Conservation (phyloP, 495 filamentous ascomycete genomes). For the Aspergillus homomorphus region DNA sequence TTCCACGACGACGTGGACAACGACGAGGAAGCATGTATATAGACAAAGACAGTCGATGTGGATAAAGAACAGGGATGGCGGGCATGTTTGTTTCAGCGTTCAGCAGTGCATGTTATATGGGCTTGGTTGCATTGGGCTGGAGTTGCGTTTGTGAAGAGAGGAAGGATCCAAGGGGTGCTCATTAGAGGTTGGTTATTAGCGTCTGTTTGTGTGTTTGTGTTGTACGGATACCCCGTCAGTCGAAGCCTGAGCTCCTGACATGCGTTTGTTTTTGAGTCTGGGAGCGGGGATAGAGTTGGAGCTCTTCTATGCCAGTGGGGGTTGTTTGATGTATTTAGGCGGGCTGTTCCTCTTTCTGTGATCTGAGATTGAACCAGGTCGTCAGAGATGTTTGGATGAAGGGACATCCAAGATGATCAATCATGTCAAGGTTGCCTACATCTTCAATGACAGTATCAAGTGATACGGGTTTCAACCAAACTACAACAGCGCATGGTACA, state of each 20-base stretch:
- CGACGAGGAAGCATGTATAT: too few species aligned
- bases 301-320: too few species aligned
- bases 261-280: conserved; percentile 6
- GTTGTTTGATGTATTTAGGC: background rate
- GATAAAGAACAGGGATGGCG: too few species aligned
- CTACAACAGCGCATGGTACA: background rate
- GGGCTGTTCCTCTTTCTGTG: too few species aligned
- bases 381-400: too few species aligned
- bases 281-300: background rate
- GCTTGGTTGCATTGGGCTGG: background rate
- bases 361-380: too few species aligned
- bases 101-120: background rate
- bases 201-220: conserved; percentile 6
- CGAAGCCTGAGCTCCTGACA: conserved; percentile 22
- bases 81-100: background rate
- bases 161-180: conserved; percentile 5
- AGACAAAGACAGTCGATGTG: too few species aligned
- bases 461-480: too few species aligned
- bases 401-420: too few species aligned
- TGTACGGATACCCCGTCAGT: conserved; percentile 29
- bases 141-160: background rate
- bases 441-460: too few species aligned
- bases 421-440: too few species aligned
- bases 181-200: conserved; percentile 7
- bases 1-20: too few species aligned